Percentiles rank a stretch among this genome's conserved stretches.
These are phyloP conservation scores for Schizothecium vesticola DNA, from an alignment of 495 filamentous ascomycete species.

Conservation along the genomic window DNA sequence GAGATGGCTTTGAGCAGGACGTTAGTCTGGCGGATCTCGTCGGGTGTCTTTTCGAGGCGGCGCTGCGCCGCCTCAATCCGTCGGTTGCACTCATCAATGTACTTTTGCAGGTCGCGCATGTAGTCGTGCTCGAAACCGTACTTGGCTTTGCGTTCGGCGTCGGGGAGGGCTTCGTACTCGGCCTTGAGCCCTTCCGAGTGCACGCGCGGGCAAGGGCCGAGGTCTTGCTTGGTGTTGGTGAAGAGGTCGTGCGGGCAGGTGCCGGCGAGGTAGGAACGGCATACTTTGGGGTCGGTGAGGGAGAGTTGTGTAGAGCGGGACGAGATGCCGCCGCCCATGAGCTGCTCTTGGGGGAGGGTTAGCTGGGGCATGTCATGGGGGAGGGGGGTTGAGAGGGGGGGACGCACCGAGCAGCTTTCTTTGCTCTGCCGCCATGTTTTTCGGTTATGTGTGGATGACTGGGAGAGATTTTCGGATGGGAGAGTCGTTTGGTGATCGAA, in stretches of 20 bases:
- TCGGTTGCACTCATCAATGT: slow-evolving; percentile 94
- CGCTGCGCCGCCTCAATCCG: slow-evolving; percentile 87
- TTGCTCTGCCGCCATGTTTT: slow-evolving; percentile 86
- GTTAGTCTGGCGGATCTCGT: slow-evolving; percentile 97
- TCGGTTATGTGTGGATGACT: background rate
- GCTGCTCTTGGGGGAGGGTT: slow-evolving; percentile 56
- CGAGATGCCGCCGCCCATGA: slow-evolving; percentile 67
- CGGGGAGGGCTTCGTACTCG: slow-evolving; percentile 70
- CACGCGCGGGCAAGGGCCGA: slow-evolving; percentile 84
- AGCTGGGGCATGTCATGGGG: slow-evolving; percentile 1
- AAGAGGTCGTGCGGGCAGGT: slow-evolving; percentile 98
- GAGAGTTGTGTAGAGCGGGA: slow-evolving; percentile 72
- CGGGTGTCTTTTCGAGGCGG: slow-evolving; percentile 91
- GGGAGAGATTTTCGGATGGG: background rate
- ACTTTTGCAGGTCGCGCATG: slow-evolving; percentile 87
- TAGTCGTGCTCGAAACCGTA: slow-evolving; percentile 96
- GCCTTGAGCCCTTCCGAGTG: slow-evolving; percentile 83
- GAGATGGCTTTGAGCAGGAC: slow-evolving; percentile 81
- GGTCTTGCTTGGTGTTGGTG: slow-evolving; percentile 98
- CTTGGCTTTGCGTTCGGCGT: slow-evolving; percentile 59
- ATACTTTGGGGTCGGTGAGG: slow-evolving; percentile 90
- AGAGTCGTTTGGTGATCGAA: background rate
- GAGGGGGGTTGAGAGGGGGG: slow-evolving; percentile 2
- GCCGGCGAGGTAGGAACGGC: slow-evolving; percentile 88
- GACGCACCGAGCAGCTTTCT: slow-evolving; percentile 83